Evolutionary conservation across 176 grass and related monocot species (phyloP), one percentile per base, ranked within the genome.

Genomic region (Phoenix roebelenii): DNA sequence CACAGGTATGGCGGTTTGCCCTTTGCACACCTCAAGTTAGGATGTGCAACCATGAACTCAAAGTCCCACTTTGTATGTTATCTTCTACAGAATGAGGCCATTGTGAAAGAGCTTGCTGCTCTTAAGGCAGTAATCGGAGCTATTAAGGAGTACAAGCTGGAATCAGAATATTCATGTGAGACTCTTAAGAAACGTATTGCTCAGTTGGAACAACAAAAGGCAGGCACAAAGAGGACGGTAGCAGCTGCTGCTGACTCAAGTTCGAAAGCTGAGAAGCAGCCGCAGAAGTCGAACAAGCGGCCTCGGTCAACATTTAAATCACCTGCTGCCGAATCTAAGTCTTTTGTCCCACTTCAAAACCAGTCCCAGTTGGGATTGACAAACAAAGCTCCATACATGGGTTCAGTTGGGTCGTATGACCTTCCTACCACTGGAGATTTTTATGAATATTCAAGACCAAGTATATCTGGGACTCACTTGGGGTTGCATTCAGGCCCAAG

Each of bases 41-140:
- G 48, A 32, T 53, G 5, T 61, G 17, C 18, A 77, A 30, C 9
- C 44, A 59, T 18, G 0, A 61, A 54, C 50, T 20, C 22, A 20
- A 12, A 44, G n/a, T 20, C 61, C 25, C 39, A 58, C 4, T 77
- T 56, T 77, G 28, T 67, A 74, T 58, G 70, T 49, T 53, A 53
- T 30, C 55, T 49, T 60, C 10, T 15, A 56, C 80, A 89, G 80
- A 80, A 64, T 56, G 74, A 50, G 22, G 76, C 73, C 50, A 67
- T 71, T 67, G 55, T 65, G 20, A 89, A 84, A 74, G 76, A 80
- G 64, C 76, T 67, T 14, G 72, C 57, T 5, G 50, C 75, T 72
- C 77, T 89, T 0, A 71, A 74, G 77, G 63, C 64, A 49, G 55
- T 89, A 50, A 55, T 80, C n/a, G 73, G 80, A 29, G 72, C 83